Evolutionary conservation across 176 grass and related monocot species (phyloP).

Genomic region (Avena sativa): DNA sequence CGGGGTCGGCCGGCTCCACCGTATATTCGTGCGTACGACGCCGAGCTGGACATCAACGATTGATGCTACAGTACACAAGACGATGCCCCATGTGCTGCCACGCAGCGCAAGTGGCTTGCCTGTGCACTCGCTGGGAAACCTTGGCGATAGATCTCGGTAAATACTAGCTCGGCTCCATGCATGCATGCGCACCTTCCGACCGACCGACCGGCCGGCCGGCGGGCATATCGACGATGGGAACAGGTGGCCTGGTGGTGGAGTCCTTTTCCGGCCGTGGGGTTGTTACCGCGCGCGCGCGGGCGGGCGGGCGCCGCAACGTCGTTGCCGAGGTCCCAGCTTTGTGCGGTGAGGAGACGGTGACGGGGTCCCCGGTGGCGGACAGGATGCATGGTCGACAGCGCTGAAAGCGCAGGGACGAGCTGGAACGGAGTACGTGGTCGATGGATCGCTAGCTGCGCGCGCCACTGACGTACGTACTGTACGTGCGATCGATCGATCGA

Average conservation of each 20-base stretch:
- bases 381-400: background rate
- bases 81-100: background rate
- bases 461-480: too few species aligned
- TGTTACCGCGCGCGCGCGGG: background rate
- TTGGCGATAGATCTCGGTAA: background rate
- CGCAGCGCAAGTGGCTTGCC: background rate
- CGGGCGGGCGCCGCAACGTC: background rate
- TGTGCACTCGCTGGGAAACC: background rate
- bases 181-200: background rate
- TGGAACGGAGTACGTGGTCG: background rate
- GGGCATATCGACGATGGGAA: background rate
- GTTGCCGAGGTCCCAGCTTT: background rate
- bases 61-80: background rate
- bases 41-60: constrained; percentile 4
- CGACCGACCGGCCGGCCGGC: background rate
- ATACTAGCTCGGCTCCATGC: background rate
- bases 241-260: background rate
- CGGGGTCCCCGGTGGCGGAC: background rate
- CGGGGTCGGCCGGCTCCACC: background rate
- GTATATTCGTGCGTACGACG: constrained; percentile 9
- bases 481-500: background rate
- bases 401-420: background rate
- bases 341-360: too few species aligned
- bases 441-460: too few species aligned
- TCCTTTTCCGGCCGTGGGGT: background rate